Base-by-base conservation (phyloP, 495 filamentous ascomycete genomes). In the Bacidia gigantensis region DNA sequence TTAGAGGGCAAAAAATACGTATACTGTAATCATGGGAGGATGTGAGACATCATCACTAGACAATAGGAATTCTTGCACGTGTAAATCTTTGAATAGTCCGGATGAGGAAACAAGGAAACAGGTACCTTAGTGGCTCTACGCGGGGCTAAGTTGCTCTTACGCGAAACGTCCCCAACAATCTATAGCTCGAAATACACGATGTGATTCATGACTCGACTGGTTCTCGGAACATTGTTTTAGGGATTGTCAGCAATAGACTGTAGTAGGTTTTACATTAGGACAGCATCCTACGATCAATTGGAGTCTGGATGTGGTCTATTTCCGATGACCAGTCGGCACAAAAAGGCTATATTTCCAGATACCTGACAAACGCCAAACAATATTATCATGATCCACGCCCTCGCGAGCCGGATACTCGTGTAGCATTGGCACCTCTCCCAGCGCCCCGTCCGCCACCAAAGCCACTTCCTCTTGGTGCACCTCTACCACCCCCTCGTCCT, bases 401-500 rank as follows among this genome's bases (percentile, higher is more conserved):
- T 46, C 60, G 54, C 38, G 48, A 53, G 22, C 52, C 56, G 42
- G 48, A 32, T 17, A 54, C 38, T 9, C 51, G 32, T 55, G 46
- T 62, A 20, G 60, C 50, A 50, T 59, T 59, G 12, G 51, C 60
- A 23, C 50, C 54, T 51, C 56, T 54, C 23, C 59, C 59, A 29
- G 58, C 50, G 5, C 58, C 56, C 48, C 49, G 44, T 51, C n/a
- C n/a, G n/a, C 5, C 29, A 35, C 56, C 42, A 35, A 59, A 58
- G 20, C 56, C 53, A 46, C 50, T 42, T 18, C 73, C 68, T 26
- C 77, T 64, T 39, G 67, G 68, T 45, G 74, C 73, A 56, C 74
- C 26, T 35, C 72, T 69, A 26, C 53, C 22, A 26, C 53, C 55
- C 45, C 62, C 64, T 60, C 65, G 60, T 42, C 62, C 65, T 52